phyloP scores from a whole-genome alignment of 345 rosid species.

The Heritiera fomes region DNA sequence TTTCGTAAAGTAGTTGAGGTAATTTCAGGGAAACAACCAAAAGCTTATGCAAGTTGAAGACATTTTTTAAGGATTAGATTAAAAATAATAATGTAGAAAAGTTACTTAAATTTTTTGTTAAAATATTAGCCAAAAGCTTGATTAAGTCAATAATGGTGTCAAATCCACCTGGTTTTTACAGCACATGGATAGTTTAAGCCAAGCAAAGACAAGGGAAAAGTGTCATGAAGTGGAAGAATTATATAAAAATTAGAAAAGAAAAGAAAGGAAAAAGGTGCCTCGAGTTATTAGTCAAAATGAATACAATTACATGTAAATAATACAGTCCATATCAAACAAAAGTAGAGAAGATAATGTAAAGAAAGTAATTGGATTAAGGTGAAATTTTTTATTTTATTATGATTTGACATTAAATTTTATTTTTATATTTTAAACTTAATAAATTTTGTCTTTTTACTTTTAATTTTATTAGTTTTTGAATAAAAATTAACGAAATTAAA shows the following conservation, averaged over 20 bases:
- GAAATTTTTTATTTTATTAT: neutral
- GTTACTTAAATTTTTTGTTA: neutral
- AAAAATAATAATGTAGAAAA: neutral
- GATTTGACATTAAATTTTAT: too few relatives aligned
- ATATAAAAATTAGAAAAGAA: neutral
- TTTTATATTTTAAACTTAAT: too few relatives aligned
- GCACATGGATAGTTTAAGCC: conserved; percentile 2
- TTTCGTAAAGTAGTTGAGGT: neutral
- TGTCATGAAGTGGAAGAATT: neutral
- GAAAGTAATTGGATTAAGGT: neutral
- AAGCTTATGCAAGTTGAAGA: neutral
- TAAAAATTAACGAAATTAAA: too few relatives aligned
- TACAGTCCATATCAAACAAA: neutral
- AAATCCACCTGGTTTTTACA: neutral
- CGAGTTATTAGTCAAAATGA: neutral
- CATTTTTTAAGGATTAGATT: too few relatives aligned
- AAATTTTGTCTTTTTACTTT: neutral
- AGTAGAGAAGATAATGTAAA: neutral
- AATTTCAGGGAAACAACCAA: neutral
- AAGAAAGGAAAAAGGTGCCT: neutral
- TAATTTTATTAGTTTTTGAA: neutral
- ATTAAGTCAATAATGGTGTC: conserved; percentile 15
- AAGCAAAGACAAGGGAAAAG: neutral
- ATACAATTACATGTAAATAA: neutral
- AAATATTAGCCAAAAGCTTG: neutral